Base-by-base conservation (phyloP, 2,329 filamentous ascomycete genomes). In the Curvularia verruculosa region DNA sequence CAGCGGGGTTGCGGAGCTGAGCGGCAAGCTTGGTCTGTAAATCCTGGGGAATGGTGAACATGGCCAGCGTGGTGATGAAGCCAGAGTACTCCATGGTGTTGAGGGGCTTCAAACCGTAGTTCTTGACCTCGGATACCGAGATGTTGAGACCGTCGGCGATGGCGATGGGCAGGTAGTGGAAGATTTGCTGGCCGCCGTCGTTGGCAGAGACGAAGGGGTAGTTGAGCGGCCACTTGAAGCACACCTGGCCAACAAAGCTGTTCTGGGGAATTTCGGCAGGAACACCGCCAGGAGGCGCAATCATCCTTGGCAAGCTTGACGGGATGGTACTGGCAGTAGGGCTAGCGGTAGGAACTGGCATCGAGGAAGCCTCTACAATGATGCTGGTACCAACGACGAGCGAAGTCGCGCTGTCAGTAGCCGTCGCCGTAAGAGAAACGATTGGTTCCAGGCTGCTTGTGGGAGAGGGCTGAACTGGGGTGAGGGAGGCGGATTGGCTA, bases 121-220 rank as follows among this genome's bases (percentile, higher is more conserved):
- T 89, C 41, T 82, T 77, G 48, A 92, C 81, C 52, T 89, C 80
- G 18, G 81, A 67, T 6, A 58, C 39, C 3, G 66, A 67, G 50
- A 82, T 74, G 50, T 75, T 75, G 9, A 96, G 80, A 41, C 85
- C 89, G 62, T 88, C 84, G 2, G 84, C 80, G 48, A 96, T 82
- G 63, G 90, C 91, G 50, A 81, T 67, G 0, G 92, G 92, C 3
- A 97, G 81, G 63, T 86, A 90, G 51, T 85, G 79, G 80, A 97
- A 96, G 69, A 99, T 91, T 77, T 98, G 94, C 37, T 86, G 86
- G 5, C 91, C 89, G 18, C 92, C 90, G 62, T 88, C 83, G 13
- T 86, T 82, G 60, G 89, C 87, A 21, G 80, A 81, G 10, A 98
- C 90, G 72, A 96, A 96, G 8, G 84, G 80, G 76, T 95, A 99